Conservation (phyloP, 202 grass and related monocot species). For the Setaria viridis region DNA sequence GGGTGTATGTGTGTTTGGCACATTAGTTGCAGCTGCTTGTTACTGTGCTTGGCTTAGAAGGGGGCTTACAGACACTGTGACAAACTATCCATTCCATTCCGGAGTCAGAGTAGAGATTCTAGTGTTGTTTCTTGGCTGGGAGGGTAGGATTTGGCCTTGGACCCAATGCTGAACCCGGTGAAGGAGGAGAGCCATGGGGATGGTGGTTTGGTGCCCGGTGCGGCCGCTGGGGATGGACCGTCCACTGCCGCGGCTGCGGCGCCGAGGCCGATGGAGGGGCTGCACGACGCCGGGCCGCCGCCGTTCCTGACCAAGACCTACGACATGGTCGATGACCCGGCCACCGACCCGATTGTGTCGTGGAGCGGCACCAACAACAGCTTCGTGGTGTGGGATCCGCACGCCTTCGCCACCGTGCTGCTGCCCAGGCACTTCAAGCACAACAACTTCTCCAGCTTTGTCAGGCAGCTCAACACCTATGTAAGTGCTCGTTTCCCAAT, state of each 20-base stretch:
- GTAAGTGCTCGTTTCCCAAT: slow-evolving; percentile 40
- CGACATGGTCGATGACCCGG: slow-evolving; percentile 74
- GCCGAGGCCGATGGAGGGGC: slow-evolving; percentile 74
- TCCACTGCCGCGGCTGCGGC: not conserved
- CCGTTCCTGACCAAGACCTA: slow-evolving; percentile 93
- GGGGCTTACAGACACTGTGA: not conserved
- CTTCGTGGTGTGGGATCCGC: slow-evolving; percentile 90
- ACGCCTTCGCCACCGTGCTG: slow-evolving; percentile 66
- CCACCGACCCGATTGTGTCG: slow-evolving; percentile 66
- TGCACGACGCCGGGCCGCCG: slow-evolving; percentile 76
- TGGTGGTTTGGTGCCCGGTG: not conserved
- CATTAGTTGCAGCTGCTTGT: not conserved
- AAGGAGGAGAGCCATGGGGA: slow-evolving; percentile 63
- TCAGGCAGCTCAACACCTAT: slow-evolving; percentile 93
- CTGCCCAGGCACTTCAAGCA: slow-evolving; percentile 91
- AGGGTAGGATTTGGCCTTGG: slow-evolving; percentile 40
- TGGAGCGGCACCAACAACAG: slow-evolving; percentile 76
- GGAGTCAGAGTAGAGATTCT: not conserved
- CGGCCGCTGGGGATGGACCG: slow-evolving; percentile 11
- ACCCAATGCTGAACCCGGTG: slow-evolving; percentile 57
- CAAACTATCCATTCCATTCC: not conserved
- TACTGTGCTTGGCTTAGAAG: not conserved
- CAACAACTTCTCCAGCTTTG: slow-evolving; percentile 96
- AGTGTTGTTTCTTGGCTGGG: not conserved
- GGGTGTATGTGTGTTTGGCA: not conserved